Percentiles rank a stretch among this genome's conserved stretches.
phyloP scores from a whole-genome alignment of 345 rosid genomes.

The Anastatica hierochuntica region DNA sequence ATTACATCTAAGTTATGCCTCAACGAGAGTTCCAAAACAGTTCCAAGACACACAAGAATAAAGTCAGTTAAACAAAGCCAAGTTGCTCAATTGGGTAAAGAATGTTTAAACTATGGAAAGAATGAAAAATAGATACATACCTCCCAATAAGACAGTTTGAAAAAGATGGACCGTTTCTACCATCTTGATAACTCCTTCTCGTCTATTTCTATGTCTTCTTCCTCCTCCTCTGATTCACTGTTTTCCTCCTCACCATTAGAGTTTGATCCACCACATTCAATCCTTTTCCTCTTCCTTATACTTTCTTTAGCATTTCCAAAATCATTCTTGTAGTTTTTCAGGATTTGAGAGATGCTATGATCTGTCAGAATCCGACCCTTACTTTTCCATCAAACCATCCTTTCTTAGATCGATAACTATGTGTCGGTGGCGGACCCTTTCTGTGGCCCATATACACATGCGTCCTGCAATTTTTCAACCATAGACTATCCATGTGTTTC shows the following conservation, averaged over 20 bases:
- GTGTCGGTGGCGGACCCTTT: neutral
- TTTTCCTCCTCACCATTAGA: neutral
- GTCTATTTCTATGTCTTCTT: neutral
- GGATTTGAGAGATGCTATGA: neutral
- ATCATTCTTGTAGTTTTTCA: no score
- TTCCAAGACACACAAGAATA: no score
- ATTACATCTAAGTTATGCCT: neutral
- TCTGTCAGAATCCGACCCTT: neutral
- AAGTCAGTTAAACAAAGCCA: no score
- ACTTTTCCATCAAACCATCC: neutral
- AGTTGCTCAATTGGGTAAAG: no score
- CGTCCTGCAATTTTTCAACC: neutral
- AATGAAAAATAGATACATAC: neutral
- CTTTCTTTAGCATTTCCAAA: neutral
- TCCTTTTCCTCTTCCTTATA: neutral
- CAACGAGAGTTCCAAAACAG: neutral
- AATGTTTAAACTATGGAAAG: no score
- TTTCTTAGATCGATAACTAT: neutral
- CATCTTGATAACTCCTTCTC: neutral
- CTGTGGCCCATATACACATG: neutral
- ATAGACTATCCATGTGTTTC: neutral
- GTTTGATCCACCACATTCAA: neutral
- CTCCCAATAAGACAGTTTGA: neutral
- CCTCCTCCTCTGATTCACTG: neutral
- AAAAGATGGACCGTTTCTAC: neutral